phyloP scores from a whole-genome alignment of 257 asterid species.

The Gentiana macrophylla region DNA sequence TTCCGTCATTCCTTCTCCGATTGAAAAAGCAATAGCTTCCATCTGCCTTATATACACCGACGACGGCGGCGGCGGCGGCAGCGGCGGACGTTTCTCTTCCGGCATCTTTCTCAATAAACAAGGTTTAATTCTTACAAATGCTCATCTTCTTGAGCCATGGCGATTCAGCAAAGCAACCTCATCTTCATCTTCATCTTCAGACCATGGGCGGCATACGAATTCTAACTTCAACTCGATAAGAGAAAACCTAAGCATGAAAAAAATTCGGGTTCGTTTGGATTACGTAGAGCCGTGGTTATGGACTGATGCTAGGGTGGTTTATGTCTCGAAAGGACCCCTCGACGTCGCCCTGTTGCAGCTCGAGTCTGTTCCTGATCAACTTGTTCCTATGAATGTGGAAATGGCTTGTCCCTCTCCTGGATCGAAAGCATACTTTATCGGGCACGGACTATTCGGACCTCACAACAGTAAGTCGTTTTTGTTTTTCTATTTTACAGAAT shows the following conservation, averaged over 20 bases:
- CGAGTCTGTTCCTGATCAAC: conserved; percentile 59
- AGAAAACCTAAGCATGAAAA: conserved; percentile 26
- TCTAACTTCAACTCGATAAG: conserved; percentile 22
- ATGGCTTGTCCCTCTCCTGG: conserved; percentile 63
- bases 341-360: conserved; percentile 89
- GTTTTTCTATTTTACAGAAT: too few species aligned
- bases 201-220: conserved; percentile 17
- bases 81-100: conserved; percentile 83
- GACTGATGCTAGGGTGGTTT: conserved; percentile 70
- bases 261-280: conserved; percentile 68
- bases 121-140: conserved; percentile 92
- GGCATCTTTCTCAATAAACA: conserved; percentile 80
- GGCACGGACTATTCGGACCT: conserved; percentile 98
- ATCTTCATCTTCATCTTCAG: conserved; percentile 5
- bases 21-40: conserved; percentile 73
- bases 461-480: conserved; percentile 56
- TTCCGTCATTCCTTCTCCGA: conserved; percentile 32
- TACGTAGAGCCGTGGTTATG: conserved; percentile 85
- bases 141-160: conserved; percentile 99
- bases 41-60: conserved; percentile 80
- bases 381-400: conserved; percentile 55
- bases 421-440: conserved; percentile 77
- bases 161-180: conserved; percentile 60
- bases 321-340: conserved; percentile 84
- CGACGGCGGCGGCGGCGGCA: conserved; percentile 12